Evolutionary conservation across 805 yeast species (phyloP), one percentile per base, ranked within the genome.

Genomic region (Metschnikowia aberdeeniae): DNA sequence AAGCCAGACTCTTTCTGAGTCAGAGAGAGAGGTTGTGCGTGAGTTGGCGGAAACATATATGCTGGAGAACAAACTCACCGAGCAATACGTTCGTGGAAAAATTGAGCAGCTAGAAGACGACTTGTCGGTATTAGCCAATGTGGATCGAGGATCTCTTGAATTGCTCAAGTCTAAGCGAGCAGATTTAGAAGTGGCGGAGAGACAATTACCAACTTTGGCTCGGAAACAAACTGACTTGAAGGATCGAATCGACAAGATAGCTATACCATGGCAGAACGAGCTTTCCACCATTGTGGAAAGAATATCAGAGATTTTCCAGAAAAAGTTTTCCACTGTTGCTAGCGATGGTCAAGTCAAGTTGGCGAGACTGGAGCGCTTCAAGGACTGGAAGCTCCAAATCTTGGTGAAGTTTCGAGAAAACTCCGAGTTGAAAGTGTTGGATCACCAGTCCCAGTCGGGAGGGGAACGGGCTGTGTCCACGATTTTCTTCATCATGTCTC

Each of bases 381-480:
- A 75, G 14, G 82, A 88, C 40, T 93, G 99, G 99, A 78, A 80
- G 55, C 66, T 93, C 41, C 86, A 86, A 48, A 87, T 95, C 36
- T 61, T 81, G 62, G 98, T 93, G 7, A 82, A 88, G 50, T 93
- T 93, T 62, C 76, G 99, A 58, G 89, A 85, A 52, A 78, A 75
- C 39, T 81, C 89, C 12, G 81, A 75, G n/a, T 62, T 86, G 47
- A 81, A 82, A 51, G 77, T 78, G 14, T 72, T 93, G 40, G 90
- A 88, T 57, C 80, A 88, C n/a, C 89, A 85, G 46, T 80, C 92
- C 3, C 99, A 93, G 62, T 88, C 97, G 1, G 99, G 99, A 45
- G 99, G 99, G 41, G 99, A 93, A 64, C 79, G 96, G 58, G 95
- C 98, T 1, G 96, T 93, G 0, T 84, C 97, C 0, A 93, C 98